phyloP scores from a whole-genome alignment of 352 stramenopile species.

The Phytophthora pluvialis region DNA sequence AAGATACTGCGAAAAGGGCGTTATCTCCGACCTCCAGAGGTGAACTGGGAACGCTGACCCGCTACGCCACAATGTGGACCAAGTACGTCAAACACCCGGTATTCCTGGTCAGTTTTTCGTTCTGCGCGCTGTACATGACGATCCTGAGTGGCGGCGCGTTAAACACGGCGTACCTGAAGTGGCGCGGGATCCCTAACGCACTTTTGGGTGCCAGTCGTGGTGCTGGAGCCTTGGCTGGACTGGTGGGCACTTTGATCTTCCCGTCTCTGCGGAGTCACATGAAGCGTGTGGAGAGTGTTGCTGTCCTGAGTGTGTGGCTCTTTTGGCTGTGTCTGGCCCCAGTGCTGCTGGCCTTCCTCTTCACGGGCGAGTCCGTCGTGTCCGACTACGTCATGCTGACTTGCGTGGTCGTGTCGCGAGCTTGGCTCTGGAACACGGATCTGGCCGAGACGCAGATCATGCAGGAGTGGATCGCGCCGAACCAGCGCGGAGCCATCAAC shows the following conservation, averaged over 20 bases:
- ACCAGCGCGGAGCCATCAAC: slow-evolving; percentile 62
- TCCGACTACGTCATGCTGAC: slow-evolving; percentile 67
- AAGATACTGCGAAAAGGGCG: slow-evolving; percentile 12
- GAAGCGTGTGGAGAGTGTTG: slow-evolving; percentile 50
- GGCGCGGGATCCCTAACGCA: slow-evolving; percentile 57
- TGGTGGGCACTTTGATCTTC: slow-evolving; percentile 62
- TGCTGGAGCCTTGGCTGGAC: slow-evolving; percentile 50
- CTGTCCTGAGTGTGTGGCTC: slow-evolving; percentile 63
- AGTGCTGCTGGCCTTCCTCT: slow-evolving; percentile 44
- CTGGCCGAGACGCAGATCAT: slow-evolving; percentile 76
- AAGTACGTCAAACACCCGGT: slow-evolving; percentile 60
- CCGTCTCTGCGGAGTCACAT: slow-evolving; percentile 36
- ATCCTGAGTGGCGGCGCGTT: slow-evolving; percentile 53
- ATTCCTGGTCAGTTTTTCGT: slow-evolving; percentile 61
- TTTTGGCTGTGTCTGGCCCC: slow-evolving; percentile 64
- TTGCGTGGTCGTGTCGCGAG: slow-evolving; percentile 55
- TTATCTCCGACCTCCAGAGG: slow-evolving; percentile 15
- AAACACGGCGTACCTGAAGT: slow-evolving; percentile 70
- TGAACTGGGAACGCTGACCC: slow-evolving; percentile 22
- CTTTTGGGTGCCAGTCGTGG: slow-evolving; percentile 54
- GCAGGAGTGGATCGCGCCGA: slow-evolving; percentile 70
- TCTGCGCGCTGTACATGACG: slow-evolving; percentile 66
- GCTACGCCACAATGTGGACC: slow-evolving; percentile 49
- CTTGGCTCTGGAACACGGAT: slow-evolving; percentile 65
- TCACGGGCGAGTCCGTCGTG: slow-evolving; percentile 46